Evolutionary conservation across 768 basidiomycete species (phyloP).

Genomic region (Lentinula sp.): DNA sequence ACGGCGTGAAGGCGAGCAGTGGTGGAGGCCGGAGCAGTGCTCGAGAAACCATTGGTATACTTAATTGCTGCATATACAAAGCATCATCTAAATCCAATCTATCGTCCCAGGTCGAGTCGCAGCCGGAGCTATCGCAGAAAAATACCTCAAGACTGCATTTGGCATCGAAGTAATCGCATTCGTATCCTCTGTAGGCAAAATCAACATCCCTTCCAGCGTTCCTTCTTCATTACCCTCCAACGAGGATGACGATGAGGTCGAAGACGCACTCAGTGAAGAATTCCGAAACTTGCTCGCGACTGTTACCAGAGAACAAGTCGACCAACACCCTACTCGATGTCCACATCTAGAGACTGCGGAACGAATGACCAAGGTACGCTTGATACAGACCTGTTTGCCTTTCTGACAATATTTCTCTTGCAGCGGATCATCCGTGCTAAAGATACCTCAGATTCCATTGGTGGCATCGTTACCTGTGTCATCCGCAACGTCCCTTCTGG

Average conservation of each 20-base stretch:
- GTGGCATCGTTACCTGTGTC: slow-evolving; percentile 96
- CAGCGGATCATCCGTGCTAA: slow-evolving; percentile 95
- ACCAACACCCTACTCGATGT: slow-evolving; percentile 82
- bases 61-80: neutral
- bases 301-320: slow-evolving; percentile 83
- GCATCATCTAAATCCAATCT: neutral
- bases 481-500: slow-evolving; percentile 88
- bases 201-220: slow-evolving; percentile 61
- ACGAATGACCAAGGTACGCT: slow-evolving; percentile 77
- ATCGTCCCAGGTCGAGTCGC: slow-evolving; percentile 76
- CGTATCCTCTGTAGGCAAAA: slow-evolving; percentile 92
- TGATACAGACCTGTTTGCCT: neutral
- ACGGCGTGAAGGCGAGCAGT: slow-evolving; percentile 94
- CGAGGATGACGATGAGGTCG: slow-evolving; percentile 50
- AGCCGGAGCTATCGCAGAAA: slow-evolving; percentile 97
- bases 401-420: slow-evolving; percentile 5
- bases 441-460: slow-evolving; percentile 87
- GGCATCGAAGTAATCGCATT: slow-evolving; percentile 97
- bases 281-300: slow-evolving; percentile 74
- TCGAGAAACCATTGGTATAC: slow-evolving; percentile 88
- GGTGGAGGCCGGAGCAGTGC: slow-evolving; percentile 95
- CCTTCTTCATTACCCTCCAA: slow-evolving; percentile 35
- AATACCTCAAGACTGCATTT: slow-evolving; percentile 80
- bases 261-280: slow-evolving; percentile 78
- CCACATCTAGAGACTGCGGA: slow-evolving; percentile 87